Base-by-base conservation (phyloP, 106 monocot species). In the Allium sativum region DNA sequence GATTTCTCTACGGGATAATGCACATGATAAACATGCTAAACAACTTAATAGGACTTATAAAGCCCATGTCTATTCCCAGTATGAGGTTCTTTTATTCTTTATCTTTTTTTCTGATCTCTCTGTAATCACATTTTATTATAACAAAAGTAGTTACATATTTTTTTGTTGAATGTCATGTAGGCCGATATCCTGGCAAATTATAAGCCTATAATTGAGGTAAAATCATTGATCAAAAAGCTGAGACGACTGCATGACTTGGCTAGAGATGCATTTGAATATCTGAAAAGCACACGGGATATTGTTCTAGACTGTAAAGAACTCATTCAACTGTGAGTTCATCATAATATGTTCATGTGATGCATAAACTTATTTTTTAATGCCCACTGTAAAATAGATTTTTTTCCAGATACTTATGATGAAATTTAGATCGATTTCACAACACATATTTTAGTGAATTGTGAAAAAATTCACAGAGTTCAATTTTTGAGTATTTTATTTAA, bases 31-130 rank as follows among this genome's bases (percentile, higher is more conserved):
- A 40, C 48, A 53, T 44, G 42, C 46, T 15, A 86, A 78, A 69
- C 78, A 72, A 55, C 45, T 86, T 40, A 86, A 86, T 64, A 81
- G 85, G 4, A 86, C 78, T 13, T 81, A 86, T 62, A 78, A 70
- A 73, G 75, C 85, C 50, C 85, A 86, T 76, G 85, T 86, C 12
- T 81, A 86, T 64, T 86, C 85, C 7, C 73, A 63, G 51, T 53
- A 74, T 40, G 85, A 86, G 81, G 85, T n/a, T n/a, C n/a, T n/a
- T n/a, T 83, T n/a, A 12, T n/a, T 59, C 3, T 16, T 20, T 48
- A 11, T 14, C 63, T 48, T 15, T 47, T 12, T 47, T 12, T 47
- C 12, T 12, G 8, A 8, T 47, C 47, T 47, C 47, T 47, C 47
- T 47, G 9, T 47, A 8, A 8, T 12, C 12, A 8, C 12, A 8